phyloP scores from a whole-genome alignment of 1,139 yeast species.

The Saccharomycopsis crataegensis region DNA sequence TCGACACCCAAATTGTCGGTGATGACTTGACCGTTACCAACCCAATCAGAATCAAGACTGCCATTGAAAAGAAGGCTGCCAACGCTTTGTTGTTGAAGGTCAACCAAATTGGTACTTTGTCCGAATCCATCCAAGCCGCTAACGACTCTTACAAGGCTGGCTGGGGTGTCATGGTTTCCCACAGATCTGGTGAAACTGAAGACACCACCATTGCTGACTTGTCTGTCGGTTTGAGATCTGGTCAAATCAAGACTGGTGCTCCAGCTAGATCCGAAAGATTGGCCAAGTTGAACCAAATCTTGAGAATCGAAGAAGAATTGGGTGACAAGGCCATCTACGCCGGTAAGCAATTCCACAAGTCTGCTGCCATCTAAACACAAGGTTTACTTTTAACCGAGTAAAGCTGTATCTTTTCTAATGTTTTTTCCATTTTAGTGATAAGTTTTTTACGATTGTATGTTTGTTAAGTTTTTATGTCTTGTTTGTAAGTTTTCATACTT shows the following conservation, averaged over 20 bases:
- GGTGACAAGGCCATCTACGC: slow-evolving; percentile 80
- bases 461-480: too few species aligned
- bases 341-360: slow-evolving; percentile 59
- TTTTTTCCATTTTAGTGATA: background rate
- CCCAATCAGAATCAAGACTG: slow-evolving; percentile 71
- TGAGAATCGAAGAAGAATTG: slow-evolving; percentile 81
- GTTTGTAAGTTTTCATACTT: too few species aligned
- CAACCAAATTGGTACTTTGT: slow-evolving; percentile 70
- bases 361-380: slow-evolving; percentile 19
- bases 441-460: background rate
- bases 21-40: slow-evolving; percentile 85
- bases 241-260: slow-evolving; percentile 88
- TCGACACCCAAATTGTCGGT: slow-evolving; percentile 66
- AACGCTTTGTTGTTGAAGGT: slow-evolving; percentile 76
- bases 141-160: slow-evolving; percentile 68
- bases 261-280: slow-evolving; percentile 89
- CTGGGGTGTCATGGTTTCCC: slow-evolving; percentile 86
- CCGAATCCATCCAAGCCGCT: slow-evolving; percentile 77
- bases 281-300: slow-evolving; percentile 71
- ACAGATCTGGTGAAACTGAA: slow-evolving; percentile 88
- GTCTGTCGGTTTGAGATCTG: slow-evolving; percentile 76
- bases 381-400: background rate
- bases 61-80: slow-evolving; percentile 77
- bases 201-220: slow-evolving; percentile 83
- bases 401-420: background rate